Conservation (phyloP, 2,329 filamentous ascomycete genomes). For the Xylaria sp. region DNA sequence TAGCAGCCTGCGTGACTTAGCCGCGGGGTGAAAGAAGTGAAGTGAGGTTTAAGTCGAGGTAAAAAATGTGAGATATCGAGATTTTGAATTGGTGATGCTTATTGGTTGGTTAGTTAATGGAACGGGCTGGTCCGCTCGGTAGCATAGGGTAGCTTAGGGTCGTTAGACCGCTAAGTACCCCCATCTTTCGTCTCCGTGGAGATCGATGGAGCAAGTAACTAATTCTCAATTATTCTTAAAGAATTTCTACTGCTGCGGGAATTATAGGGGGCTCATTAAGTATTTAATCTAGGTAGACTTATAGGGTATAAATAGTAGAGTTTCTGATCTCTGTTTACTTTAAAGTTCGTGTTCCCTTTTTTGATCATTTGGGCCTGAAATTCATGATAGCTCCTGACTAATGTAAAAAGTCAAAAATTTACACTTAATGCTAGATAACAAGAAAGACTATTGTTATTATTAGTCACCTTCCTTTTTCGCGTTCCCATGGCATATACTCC, state of each 20-base stretch:
- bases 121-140: neutral
- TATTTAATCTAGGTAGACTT: no score
- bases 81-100: neutral
- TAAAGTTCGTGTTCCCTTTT: neutral
- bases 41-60: constrained; percentile 6
- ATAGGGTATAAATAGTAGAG: neutral
- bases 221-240: no score
- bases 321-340: neutral
- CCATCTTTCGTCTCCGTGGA: neutral
- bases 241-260: no score
- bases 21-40: neutral
- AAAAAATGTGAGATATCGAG: constrained; percentile 19
- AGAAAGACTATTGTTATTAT: no score
- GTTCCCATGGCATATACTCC: no score
- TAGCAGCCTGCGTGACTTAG: neutral
- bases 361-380: neutral
- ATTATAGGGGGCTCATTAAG: no score
- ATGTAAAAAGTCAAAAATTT: no score
- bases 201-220: neutral
- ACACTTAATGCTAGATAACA: no score
- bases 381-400: neutral
- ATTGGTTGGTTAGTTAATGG: constrained; percentile 9
- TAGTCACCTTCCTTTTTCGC: no score
- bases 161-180: neutral
- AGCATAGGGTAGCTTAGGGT: neutral